Base-by-base conservation (phyloP, 2,329 filamentous ascomycete species). In the Aureobasidium subglaciale region DNA sequence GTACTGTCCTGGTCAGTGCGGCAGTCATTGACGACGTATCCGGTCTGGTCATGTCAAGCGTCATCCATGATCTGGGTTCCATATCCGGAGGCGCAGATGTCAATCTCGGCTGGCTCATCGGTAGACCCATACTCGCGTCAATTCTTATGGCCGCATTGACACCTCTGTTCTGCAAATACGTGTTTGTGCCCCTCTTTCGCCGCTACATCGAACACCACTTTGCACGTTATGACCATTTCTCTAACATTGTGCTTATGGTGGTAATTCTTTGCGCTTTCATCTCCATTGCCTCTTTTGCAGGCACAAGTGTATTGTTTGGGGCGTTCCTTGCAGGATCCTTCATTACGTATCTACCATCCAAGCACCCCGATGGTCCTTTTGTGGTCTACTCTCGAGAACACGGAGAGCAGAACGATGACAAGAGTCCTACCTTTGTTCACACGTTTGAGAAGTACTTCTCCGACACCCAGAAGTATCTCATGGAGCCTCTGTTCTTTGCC, bases 11-110 rank as follows among this genome's bases (percentile, higher is more conserved):
- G 3, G 69, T 75, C 45, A 74, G 73, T 60, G 74, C 74, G 0
- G 74, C 74, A 9, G 71, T 77, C 20, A 73, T 77, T 32, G 73
- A 76, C 60, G 74, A 77, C 61, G 72, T 76, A 1, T 68, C 71
- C 1, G 74, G 73, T 2, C 68, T 77, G 10, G 70, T 77, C 49
- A 71, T 75, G 61, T 71, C 71, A 27, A 63, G 62, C 27, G 67
- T 65, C 15, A 65, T 67, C 34, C 59, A 63, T 35, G 59, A 65
- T 29, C 56, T 67, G 1, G 64, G 64, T 10, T 43, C 43, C 2
- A 48, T 65, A 3, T 58, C 60, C 9, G 40, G 27, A 9, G 60
- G 60, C 11, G 56, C 42, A 15, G 25, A 53, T 57, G 29, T 48
- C 8, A 61, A 55, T 45, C 45, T 60, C 4, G 64, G 61, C 16